Evolutionary conservation across 768 basidiomycete species (phyloP).

Genomic region (Phaeotremella skinneri): DNA sequence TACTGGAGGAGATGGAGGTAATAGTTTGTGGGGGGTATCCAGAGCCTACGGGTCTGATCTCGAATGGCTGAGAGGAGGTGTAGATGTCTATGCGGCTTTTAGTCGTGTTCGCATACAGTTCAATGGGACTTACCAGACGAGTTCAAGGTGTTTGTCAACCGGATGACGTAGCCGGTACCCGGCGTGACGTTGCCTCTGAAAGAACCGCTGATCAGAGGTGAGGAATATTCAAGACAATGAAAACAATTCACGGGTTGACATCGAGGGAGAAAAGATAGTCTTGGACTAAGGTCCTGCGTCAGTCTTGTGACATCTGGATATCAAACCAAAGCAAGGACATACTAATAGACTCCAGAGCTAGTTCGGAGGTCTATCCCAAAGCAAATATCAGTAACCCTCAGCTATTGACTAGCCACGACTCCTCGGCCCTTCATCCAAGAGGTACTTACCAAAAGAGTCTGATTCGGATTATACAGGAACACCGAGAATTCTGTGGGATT

Average conservation of each 20-base stretch:
- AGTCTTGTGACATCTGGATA: conserved; percentile 12
- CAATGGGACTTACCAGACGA: conserved; percentile 31
- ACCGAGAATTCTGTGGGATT: conserved; percentile 43
- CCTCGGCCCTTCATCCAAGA: background rate
- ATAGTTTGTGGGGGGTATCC: conserved; percentile 41
- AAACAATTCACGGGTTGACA: background rate
- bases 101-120: background rate
- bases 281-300: conserved; percentile 7
- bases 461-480: conserved; percentile 37
- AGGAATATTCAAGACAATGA: background rate
- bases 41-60: conserved; percentile 48
- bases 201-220: background rate
- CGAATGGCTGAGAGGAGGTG: conserved; percentile 47
- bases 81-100: conserved; percentile 40
- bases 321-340: background rate
- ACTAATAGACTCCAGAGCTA: conserved; percentile 21
- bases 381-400: background rate
- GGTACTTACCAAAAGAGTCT: conserved; percentile 34
- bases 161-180: conserved; percentile 37
- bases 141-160: conserved; percentile 47
- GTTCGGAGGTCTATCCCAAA: conserved; percentile 21
- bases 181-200: conserved; percentile 30
- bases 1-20: conserved; percentile 8
- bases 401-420: background rate
- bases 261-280: conserved; percentile 24